phyloP scores from a whole-genome alignment of 176 grass and related monocot species.

The Oryza brachyantha region DNA sequence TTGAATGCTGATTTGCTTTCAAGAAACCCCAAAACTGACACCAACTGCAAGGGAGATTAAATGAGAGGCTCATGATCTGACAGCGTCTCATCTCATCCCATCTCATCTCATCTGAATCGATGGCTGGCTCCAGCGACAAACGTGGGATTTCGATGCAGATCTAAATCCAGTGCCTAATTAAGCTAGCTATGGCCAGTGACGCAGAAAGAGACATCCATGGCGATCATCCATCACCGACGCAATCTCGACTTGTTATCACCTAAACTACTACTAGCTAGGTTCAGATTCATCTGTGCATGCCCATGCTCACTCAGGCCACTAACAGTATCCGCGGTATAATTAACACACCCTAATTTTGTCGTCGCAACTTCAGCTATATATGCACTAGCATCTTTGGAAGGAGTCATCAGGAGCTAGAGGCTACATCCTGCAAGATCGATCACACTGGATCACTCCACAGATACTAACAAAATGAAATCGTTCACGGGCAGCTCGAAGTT shows the following conservation, averaged over 20 bases:
- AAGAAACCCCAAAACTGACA: slow-evolving; percentile 34
- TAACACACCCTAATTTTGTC: no score
- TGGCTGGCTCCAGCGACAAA: not conserved
- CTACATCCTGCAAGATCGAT: slow-evolving; percentile 22
- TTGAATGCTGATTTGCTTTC: slow-evolving; percentile 41
- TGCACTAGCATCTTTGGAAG: not conserved
- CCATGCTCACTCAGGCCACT: not conserved
- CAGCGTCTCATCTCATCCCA: not conserved
- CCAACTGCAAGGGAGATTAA: not conserved
- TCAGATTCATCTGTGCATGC: not conserved
- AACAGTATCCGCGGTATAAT: no score
- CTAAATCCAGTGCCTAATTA: not conserved
- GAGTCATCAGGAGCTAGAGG: not conserved
- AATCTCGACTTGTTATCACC: not conserved
- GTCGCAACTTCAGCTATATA: not conserved
- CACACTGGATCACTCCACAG: not conserved
- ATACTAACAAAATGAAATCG: not conserved
- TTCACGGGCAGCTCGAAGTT: slow-evolving; percentile 24
- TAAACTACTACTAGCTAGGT: not conserved
- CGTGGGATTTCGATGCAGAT: not conserved
- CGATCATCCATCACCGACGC: not conserved
- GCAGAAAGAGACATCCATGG: slow-evolving; percentile 1
- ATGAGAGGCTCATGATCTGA: not conserved
- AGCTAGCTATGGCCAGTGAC: not conserved
- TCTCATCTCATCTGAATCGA: not conserved